phyloP scores from a whole-genome alignment of 352 stramenopile genomes.

The Pythium rhizo-oryzae region DNA sequence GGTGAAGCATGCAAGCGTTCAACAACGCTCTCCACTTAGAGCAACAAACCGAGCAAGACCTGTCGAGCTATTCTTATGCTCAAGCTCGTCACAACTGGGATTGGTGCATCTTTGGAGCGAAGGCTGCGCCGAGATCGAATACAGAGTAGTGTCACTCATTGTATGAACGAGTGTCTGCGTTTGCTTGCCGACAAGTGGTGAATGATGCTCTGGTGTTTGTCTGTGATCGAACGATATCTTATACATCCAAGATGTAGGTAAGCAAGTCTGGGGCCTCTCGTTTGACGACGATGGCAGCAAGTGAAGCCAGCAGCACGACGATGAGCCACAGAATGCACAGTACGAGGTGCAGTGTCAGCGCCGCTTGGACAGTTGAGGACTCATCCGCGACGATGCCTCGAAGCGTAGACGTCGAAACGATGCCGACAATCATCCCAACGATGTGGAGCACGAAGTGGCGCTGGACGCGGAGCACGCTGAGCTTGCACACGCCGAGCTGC shows the following conservation, averaged over 20 bases:
- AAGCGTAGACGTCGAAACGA: conserved; percentile 33
- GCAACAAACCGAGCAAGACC: no score
- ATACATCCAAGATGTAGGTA: conserved; percentile 49
- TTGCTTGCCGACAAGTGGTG: no score
- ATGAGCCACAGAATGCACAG: conserved; percentile 54
- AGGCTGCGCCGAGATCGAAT: no score
- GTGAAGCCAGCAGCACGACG: conserved; percentile 31
- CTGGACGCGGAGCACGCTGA: conserved; percentile 60
- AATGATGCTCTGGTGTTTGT: no score
- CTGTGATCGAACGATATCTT: background rate
- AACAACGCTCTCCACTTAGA: no score
- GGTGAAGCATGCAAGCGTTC: no score
- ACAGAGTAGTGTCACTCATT: no score
- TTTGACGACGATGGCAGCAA: conserved; percentile 45
- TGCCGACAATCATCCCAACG: conserved; percentile 40
- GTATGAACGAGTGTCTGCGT: no score
- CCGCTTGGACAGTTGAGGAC: conserved; percentile 27
- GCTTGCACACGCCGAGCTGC: conserved; percentile 55
- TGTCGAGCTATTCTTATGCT: no score
- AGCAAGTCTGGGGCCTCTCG: conserved; percentile 49
- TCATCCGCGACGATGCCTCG: conserved; percentile 28
- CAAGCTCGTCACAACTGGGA: no score
- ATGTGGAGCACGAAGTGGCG: conserved; percentile 45
- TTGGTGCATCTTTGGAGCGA: no score
- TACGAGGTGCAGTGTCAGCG: conserved; percentile 45